Evolutionary conservation across 805 yeast species (phyloP).

Genomic region (Candida chilensis): DNA sequence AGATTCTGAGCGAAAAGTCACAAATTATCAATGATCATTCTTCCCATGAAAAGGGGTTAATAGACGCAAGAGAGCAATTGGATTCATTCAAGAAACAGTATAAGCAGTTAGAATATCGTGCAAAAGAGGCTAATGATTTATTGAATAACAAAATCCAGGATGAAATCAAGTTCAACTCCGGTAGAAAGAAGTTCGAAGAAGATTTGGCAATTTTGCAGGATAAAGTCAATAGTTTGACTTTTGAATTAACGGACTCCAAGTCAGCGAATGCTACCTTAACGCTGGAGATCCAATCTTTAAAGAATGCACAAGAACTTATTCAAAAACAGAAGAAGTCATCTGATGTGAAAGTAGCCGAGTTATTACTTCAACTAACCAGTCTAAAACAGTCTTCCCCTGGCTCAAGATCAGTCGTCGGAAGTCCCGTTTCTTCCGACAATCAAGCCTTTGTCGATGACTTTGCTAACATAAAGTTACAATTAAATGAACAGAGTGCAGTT

Average conservation of each 20-base stretch:
- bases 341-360: constrained; percentile 19
- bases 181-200: constrained; percentile 6
- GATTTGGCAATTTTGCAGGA: constrained; percentile 4
- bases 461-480: constrained; percentile 36
- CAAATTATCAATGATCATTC: neutral
- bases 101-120: constrained; percentile 35
- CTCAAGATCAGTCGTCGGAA: neutral
- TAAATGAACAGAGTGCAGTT: constrained; percentile 42
- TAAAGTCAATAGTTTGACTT: constrained; percentile 1
- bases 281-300: constrained; percentile 3
- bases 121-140: constrained; percentile 27
- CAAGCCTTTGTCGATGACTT: constrained; percentile 28
- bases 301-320: constrained; percentile 4
- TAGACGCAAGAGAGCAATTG: constrained; percentile 10
- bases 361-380: constrained; percentile 12
- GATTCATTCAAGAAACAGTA: constrained; percentile 14
- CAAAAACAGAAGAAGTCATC: constrained; percentile 11
- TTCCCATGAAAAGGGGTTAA: neutral
- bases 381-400: neutral
- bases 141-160: constrained; percentile 31
- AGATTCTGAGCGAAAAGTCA: constrained; percentile 4
- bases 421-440: constrained; percentile 5
- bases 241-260: constrained; percentile 1
- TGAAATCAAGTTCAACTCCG: constrained; percentile 6
- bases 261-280: constrained; percentile 6